Base-by-base conservation (phyloP, 2,329 filamentous ascomycete genomes). In the Bipolaris zeicola region DNA sequence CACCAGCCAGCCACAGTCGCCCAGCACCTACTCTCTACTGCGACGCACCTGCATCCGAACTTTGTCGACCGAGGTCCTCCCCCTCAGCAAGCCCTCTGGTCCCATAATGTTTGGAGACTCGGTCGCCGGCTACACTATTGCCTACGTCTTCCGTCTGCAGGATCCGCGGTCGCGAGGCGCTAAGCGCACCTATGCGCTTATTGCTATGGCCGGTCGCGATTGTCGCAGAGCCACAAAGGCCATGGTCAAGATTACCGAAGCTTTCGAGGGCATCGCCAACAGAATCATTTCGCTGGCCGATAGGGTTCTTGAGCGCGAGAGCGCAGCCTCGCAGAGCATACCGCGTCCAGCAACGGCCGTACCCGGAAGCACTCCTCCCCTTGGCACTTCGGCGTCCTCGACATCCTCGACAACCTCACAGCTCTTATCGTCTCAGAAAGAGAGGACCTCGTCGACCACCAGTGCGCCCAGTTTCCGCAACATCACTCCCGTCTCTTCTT, bases 71-170 rank as follows among this genome's bases (percentile, higher is more conserved):
- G 84, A 86, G 66, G 77, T 81, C 8, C 76, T 86, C 3, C 84
- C 84, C 3, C 79, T 80, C 34, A 82, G 83, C 46, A 80, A 83
- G 38, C 81, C 83, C 0, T 84, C 83, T 6, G 84, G 84, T 0
- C 82, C 83, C n/a, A 73, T 86, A 44, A 84, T 81, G 64, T 86
- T 86, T 61, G 83, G 83, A 26, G 83, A 86, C 59, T 77, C 81
- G 0, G 77, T 78, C 18, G 78, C 81, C 5, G 84, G 84, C 50
- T 85, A 85, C 72, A 85, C 83, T 16, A 83, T 86, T 50, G 83
- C 84, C 39, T 86, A 85, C 66, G 79, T 85, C 38, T 86, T 86
- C 70, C 82, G 83, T 42, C 78, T 86, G 16, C 81, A 82, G 13
- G 84, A 86, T 64, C 82, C 83, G 14, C 80, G 83, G 69, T 83